These are phyloP conservation scores for Aspergillus candidus DNA, from an alignment of 2,329 filamentous ascomycete species.

Conservation along the genomic window DNA sequence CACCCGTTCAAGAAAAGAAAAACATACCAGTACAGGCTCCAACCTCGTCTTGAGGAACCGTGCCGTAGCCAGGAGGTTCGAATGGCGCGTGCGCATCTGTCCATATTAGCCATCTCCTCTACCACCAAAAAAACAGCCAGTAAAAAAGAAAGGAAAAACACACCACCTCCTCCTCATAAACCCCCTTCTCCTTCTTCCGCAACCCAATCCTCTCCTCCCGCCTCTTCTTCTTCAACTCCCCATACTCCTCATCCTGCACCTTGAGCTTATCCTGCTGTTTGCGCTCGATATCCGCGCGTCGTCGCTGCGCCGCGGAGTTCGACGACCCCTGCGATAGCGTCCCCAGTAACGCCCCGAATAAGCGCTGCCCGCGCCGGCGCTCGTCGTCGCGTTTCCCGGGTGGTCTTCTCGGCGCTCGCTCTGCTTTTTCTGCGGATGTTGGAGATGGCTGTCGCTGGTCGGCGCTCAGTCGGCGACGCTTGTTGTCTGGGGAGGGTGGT, in stretches of 20 bases:
- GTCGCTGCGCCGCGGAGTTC: conserved; percentile 57
- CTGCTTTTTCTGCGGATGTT: conserved; percentile 13
- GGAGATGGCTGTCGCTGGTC: conserved; percentile 21
- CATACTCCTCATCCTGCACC: conserved; percentile 65
- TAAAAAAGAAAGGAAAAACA: conserved; percentile 28
- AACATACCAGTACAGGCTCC: conserved; percentile 66
- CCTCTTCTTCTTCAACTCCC: conserved; percentile 60
- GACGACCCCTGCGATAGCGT: conserved; percentile 66
- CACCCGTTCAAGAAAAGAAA: background rate
- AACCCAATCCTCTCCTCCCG: conserved; percentile 55
- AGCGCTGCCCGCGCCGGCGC: conserved; percentile 72
- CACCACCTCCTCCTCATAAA: conserved; percentile 72
- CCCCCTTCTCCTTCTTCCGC: conserved; percentile 63
- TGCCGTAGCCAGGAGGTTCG: conserved; percentile 64
- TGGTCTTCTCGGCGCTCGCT: conserved; percentile 13
- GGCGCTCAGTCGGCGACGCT: conserved; percentile 47
- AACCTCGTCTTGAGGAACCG: conserved; percentile 66
- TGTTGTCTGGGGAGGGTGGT: conserved; percentile 31
- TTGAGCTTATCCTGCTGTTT: conserved; percentile 75
- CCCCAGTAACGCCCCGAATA: conserved; percentile 77
- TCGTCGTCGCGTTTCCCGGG: conserved; percentile 60
- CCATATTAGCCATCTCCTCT: conserved; percentile 17
- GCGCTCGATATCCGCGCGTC: conserved; percentile 73
- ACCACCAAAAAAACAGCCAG: background rate
- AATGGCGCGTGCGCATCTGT: conserved; percentile 70